Percentiles rank a stretch among this genome's conserved stretches.
These are phyloP conservation scores for Flueggea neowawraea DNA, from an alignment of 441 rosid genomes.

Conservation along the genomic window DNA sequence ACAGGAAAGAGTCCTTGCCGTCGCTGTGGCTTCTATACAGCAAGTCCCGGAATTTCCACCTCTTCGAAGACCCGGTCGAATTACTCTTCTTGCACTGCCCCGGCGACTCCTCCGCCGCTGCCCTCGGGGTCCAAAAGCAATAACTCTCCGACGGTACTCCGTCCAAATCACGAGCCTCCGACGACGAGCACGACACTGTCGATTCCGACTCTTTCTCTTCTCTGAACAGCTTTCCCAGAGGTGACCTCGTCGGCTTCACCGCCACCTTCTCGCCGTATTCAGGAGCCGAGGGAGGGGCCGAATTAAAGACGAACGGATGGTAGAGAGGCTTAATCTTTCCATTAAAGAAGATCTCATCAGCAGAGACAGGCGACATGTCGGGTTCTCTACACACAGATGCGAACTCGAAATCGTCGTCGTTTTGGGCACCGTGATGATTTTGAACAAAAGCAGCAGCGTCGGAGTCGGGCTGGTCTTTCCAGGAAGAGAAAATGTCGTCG, in stretches of 20 bases:
- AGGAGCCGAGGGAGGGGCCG: too few species aligned
- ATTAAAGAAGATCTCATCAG: constrained; percentile 80
- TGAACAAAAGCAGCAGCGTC: too few species aligned
- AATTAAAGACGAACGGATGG: constrained; percentile 28
- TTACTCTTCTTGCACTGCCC: constrained; percentile 60
- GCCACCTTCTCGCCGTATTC: too few species aligned
- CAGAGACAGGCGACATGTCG: constrained; percentile 39
- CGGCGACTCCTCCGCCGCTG: constrained; percentile 10
- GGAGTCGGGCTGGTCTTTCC: background rate
- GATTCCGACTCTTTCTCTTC: constrained; percentile 42
- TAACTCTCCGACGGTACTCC: constrained; percentile 48
- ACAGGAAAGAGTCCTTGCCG: constrained; percentile 43
- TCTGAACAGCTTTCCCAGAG: constrained; percentile 45
- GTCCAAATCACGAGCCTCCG: constrained; percentile 56
- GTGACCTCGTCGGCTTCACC: constrained; percentile 21
- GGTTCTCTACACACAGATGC: constrained; percentile 36
- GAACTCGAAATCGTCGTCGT: constrained; percentile 43
- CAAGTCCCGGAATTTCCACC: constrained; percentile 63
- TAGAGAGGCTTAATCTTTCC: constrained; percentile 74
- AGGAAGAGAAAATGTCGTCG: constrained; percentile 15
- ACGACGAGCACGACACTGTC: constrained; percentile 38
- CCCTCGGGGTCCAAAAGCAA: constrained; percentile 67
- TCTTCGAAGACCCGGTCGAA: constrained; percentile 62
- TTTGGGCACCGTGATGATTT: background rate
- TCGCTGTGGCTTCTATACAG: constrained; percentile 59